Evolutionary conservation across 164 flowering plant genomes (phyloP).

Genomic region (Taxillus chinensis): DNA sequence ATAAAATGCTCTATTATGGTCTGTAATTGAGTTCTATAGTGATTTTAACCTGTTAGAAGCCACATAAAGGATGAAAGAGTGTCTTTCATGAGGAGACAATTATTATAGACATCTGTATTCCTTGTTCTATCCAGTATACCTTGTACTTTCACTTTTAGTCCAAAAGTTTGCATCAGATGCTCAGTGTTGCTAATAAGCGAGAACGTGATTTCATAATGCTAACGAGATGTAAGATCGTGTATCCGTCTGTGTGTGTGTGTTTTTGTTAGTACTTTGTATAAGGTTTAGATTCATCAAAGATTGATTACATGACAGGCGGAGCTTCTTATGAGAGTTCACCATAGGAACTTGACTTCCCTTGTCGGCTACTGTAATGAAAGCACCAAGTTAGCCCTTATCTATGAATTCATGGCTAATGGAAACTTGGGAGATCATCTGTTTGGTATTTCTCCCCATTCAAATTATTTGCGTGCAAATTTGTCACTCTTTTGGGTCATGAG

Average conservation of each 20-base stretch:
- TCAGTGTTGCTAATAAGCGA: too few species aligned
- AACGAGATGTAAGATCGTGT: not conserved
- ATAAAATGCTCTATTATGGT: too few species aligned
- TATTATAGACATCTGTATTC: too few species aligned
- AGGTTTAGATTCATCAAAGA: not conserved
- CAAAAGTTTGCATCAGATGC: too few species aligned
- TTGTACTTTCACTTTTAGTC: too few species aligned
- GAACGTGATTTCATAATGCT: too few species aligned
- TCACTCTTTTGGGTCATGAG: not conserved
- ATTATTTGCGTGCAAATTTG: not conserved
- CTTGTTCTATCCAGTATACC: too few species aligned
- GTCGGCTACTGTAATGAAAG: constrained; percentile 29
- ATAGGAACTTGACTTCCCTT: constrained; percentile 19
- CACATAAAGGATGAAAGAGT: too few species aligned
- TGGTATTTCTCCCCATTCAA: constrained; percentile 8
- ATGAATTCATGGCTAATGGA: constrained; percentile 33
- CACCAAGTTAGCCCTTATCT: constrained; percentile 16
- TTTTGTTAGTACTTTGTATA: not conserved
- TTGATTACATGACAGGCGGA: constrained; percentile 13
- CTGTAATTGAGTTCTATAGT: too few species aligned
- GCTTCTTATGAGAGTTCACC: constrained; percentile 24
- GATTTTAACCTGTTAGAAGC: too few species aligned
- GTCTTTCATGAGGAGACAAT: too few species aligned
- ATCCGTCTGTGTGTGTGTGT: not conserved
- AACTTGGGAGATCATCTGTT: constrained; percentile 18